Conservation (phyloP, 371 early-diverging fungal species). For the Umbelopsis sp. region DNA sequence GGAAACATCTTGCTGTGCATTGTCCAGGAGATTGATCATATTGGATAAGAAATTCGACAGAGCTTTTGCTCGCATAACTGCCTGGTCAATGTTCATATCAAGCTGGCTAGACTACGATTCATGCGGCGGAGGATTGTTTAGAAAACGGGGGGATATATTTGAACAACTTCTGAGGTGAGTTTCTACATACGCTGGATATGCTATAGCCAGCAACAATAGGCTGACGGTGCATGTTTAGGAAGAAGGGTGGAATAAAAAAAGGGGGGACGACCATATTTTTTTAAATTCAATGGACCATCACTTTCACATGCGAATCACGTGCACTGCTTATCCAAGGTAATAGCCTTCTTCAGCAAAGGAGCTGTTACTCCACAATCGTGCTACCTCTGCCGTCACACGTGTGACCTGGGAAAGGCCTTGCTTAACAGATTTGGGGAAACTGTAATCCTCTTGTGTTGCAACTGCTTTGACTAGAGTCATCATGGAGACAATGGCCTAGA, state of each 20-base stretch:
- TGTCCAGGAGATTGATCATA: constrained; percentile 3
- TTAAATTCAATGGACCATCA: background rate
- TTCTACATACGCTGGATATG: constrained; percentile 16
- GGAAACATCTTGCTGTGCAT: constrained; percentile 11
- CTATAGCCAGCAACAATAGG: constrained; percentile 19
- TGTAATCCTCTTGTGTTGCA: constrained; percentile 48
- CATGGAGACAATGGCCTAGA: constrained; percentile 43
- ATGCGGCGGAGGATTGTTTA: background rate
- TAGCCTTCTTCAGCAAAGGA: constrained; percentile 45
- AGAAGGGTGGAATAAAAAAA: background rate
- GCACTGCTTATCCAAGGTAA: constrained; percentile 23
- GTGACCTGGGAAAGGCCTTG: constrained; percentile 53
- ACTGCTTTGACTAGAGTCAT: constrained; percentile 44
- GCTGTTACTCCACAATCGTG: constrained; percentile 49
- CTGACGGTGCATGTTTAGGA: background rate
- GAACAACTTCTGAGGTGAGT: background rate
- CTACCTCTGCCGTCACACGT: constrained; percentile 53
- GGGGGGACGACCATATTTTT: background rate
- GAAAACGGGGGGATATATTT: background rate
- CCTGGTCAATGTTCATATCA: constrained; percentile 17
- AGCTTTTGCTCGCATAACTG: constrained; percentile 6
- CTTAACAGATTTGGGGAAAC: constrained; percentile 47
- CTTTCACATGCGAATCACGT: constrained; percentile 16
- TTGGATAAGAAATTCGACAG: constrained; percentile 1
- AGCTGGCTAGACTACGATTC: background rate